Evolutionary conservation across 768 basidiomycete species (phyloP).

Genomic region (Tulasnella sp.): DNA sequence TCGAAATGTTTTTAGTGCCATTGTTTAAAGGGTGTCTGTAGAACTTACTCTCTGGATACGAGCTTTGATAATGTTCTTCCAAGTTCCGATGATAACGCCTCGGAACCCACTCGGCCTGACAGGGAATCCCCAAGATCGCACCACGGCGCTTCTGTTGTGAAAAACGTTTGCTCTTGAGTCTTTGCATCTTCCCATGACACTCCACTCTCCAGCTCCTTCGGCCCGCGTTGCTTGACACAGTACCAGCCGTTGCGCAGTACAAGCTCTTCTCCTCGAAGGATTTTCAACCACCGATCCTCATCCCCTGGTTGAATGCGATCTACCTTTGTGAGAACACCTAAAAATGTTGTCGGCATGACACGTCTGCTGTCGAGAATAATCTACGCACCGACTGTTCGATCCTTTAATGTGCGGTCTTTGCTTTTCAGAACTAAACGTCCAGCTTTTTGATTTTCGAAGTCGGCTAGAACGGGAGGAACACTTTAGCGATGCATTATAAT

Average conservation of each 20-base stretch:
- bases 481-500: neutral
- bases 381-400: constrained; percentile 75
- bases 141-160: constrained; percentile 34
- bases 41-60: constrained; percentile 55
- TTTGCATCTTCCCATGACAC: constrained; percentile 63
- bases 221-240: constrained; percentile 55
- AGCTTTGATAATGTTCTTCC: constrained; percentile 60
- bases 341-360: neutral
- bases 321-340: constrained; percentile 75
- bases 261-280: constrained; percentile 35
- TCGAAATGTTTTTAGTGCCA: neutral
- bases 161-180: constrained; percentile 54
- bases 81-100: constrained; percentile 38
- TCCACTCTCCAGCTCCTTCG: constrained; percentile 49
- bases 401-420: constrained; percentile 56
- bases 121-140: neutral
- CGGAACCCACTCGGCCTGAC: neutral
- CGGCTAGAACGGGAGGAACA: constrained; percentile 46
- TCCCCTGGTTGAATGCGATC: constrained; percentile 60
- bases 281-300: constrained; percentile 51
- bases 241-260: constrained; percentile 56
- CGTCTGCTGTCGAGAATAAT: constrained; percentile 31
- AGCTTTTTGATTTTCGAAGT: constrained; percentile 76
- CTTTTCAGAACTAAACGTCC: constrained; percentile 59
- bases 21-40: neutral